Evolutionary conservation across 2,329 filamentous ascomycete genomes (phyloP), one percentile per base, ranked within the genome.

Genomic region (Aspergillus brunneoviolaceus): DNA sequence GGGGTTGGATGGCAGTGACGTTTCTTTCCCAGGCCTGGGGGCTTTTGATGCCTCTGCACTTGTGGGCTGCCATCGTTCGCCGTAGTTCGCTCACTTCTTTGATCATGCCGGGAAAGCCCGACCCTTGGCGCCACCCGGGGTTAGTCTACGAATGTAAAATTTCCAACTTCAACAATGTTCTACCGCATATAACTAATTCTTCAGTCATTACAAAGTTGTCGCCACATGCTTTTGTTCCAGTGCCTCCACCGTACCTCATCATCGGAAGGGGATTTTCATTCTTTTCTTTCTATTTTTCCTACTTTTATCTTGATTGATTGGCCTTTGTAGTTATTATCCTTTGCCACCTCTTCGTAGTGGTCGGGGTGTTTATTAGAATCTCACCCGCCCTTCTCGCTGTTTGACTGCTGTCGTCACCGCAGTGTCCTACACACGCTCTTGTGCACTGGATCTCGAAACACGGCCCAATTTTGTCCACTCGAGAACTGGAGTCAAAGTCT

Each of bases 61-160:
- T 7, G 27, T 27, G 27, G 27, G 27, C 27, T 27, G 27, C 27
- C 27, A 27, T 27, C 7, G 6, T 27, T 27, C 33, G 33, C 33
- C 33, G 33, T 35, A 14, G 14, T 35, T 5, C 33, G 12, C 11
- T 35, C 33, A 14, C 11, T 12, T 27, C 25, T 31, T 21, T 21
- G 27, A 52, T 61, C 57, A 59, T 60, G 65, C 69, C 67, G 69
- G 64, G 51, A 67, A 66, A 61, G 60, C 60, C 70, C 69, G 70
- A 69, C 47, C 62, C 64, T 63, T 62, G 64, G 33, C 51, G 56
- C 47, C 19, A 51, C 52, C 45, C 42, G 35, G 48, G 52, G 55
- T 58, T 51, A 50, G 19, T 50, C 57, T 51, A 58, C 31, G 49
- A 50, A n/a, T 48, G 51, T 57, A 59, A 58, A 62, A 66, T 57